phyloP scores from a whole-genome alignment of 495 filamentous ascomycete species.

The Trypethelium eluteriae region DNA sequence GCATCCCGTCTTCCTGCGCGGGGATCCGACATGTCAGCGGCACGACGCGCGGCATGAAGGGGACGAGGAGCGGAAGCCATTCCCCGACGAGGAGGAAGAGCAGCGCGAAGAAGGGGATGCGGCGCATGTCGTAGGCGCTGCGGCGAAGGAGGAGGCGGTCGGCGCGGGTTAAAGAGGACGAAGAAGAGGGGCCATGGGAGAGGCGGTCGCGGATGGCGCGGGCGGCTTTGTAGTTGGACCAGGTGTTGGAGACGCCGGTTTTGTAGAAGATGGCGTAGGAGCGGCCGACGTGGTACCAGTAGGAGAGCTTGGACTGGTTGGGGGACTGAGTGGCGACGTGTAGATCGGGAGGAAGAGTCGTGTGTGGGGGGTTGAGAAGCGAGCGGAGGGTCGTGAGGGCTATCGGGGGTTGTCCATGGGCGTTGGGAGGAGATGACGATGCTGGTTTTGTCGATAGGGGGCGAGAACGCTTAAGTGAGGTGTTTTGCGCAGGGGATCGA shows the following conservation, averaged over 20 bases:
- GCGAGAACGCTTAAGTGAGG: conserved; percentile 7
- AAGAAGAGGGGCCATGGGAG: conserved; percentile 23
- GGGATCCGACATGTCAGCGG: conserved; percentile 79
- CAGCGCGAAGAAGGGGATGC: conserved; percentile 68
- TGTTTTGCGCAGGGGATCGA: neutral
- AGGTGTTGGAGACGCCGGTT: conserved; percentile 63
- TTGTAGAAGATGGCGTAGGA: conserved; percentile 78
- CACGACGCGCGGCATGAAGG: conserved; percentile 59
- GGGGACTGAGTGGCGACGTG: conserved; percentile 41
- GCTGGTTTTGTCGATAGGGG: neutral
- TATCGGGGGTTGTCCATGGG: neutral
- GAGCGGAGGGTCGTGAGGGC: conserved; percentile 5
- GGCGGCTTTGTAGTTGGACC: conserved; percentile 46
- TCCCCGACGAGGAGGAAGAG: conserved; percentile 73
- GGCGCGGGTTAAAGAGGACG: conserved; percentile 41
- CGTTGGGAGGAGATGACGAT: neutral
- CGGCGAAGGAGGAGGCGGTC: conserved; percentile 62
- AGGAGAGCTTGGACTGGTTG: conserved; percentile 35
- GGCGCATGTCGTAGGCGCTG: conserved; percentile 56
- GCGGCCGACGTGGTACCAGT: conserved; percentile 47
- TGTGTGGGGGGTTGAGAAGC: conserved; percentile 49
- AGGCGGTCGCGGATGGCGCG: conserved; percentile 39
- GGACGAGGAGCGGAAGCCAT: conserved; percentile 63
- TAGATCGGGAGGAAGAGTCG: conserved; percentile 54
- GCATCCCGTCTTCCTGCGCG: conserved; percentile 54